Percentiles rank a stretch among this genome's conserved stretches.
Evolutionary conservation across 108 stramenopile genomes (phyloP).

Genomic region (Nitzschia putrida): DNA sequence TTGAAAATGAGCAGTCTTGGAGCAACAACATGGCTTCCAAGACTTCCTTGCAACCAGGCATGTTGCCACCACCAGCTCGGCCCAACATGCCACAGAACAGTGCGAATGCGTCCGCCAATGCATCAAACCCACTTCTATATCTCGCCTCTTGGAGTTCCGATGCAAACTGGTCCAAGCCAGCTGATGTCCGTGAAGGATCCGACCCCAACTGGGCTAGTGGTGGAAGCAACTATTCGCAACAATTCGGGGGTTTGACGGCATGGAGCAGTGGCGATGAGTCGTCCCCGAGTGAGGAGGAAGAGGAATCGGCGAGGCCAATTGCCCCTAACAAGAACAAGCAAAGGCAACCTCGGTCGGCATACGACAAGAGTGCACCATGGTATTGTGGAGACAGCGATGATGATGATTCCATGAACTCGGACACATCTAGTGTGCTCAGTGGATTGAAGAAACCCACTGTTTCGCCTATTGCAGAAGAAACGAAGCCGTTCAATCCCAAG

Average conservation of each 20-base stretch:
- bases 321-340: background rate
- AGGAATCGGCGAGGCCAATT: background rate
- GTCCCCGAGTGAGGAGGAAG: background rate
- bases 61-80: too few relatives aligned
- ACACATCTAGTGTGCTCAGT: conserved; percentile 30
- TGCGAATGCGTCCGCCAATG: too few relatives aligned
- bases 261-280: conserved; percentile 24
- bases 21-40: too few relatives aligned
- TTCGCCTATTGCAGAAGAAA: background rate
- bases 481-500: background rate
- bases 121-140: background rate
- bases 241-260: background rate
- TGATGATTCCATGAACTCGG: conserved; percentile 24
- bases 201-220: conserved; percentile 6
- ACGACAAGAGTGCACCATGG: conserved; percentile 30
- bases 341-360: conserved; percentile 24
- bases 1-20: too few relatives aligned
- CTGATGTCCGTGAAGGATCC: background rate
- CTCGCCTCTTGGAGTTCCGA: conserved; percentile 6
- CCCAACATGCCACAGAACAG: too few relatives aligned
- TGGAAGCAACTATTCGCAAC: background rate
- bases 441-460: background rate
- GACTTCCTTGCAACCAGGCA: too few relatives aligned
- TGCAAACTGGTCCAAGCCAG: background rate
- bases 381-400: conserved; percentile 16